A percentile compares a stretch with the other conserved stretches of the same genome.
These are phyloP conservation scores for Hemisphaericaspora xylanilytica DNA, from an alignment of 1,139 yeast species.

Conservation along the genomic window DNA sequence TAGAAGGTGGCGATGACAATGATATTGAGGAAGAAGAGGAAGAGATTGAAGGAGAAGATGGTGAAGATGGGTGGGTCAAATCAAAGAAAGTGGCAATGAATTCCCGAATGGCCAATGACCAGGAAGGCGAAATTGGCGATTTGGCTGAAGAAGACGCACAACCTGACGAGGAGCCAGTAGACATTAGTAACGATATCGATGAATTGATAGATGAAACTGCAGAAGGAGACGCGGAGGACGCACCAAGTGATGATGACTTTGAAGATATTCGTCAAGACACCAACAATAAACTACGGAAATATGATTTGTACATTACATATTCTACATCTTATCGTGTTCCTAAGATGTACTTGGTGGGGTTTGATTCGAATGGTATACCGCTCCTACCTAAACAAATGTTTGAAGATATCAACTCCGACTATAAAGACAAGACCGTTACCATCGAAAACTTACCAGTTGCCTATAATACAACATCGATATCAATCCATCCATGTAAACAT, in stretches of 20 bases:
- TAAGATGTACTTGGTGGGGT: conserved; percentile 88
- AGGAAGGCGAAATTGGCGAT: conserved; percentile 13
- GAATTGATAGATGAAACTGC: conserved; percentile 41
- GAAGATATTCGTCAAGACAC: conserved; percentile 26
- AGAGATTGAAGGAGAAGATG: conserved; percentile 34
- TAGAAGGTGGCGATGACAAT: conserved; percentile 37
- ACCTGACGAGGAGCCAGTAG: conserved; percentile 8
- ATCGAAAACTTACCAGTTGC: conserved; percentile 89
- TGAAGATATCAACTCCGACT: conserved; percentile 88
- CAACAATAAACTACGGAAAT: conserved; percentile 53
- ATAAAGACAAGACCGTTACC: conserved; percentile 93
- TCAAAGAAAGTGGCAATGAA: conserved; percentile 13
- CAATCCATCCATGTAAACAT: conserved; percentile 96
- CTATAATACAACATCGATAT: conserved; percentile 74
- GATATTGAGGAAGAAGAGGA: conserved; percentile 31
- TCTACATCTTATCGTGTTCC: conserved; percentile 97
- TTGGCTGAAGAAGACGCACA: conserved; percentile 7
- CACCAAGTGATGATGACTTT: conserved; percentile 36
- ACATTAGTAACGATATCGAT: conserved; percentile 31
- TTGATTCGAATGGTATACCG: conserved; percentile 79
- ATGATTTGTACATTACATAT: conserved; percentile 86
- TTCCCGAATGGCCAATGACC: conserved; percentile 1
- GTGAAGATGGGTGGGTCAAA: conserved; percentile 62
- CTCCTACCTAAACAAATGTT: conserved; percentile 87
- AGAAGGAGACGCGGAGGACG: conserved; percentile 30